phyloP scores from a whole-genome alignment of 768 basidiomycete species.

The Nidularia pulvinata region DNA sequence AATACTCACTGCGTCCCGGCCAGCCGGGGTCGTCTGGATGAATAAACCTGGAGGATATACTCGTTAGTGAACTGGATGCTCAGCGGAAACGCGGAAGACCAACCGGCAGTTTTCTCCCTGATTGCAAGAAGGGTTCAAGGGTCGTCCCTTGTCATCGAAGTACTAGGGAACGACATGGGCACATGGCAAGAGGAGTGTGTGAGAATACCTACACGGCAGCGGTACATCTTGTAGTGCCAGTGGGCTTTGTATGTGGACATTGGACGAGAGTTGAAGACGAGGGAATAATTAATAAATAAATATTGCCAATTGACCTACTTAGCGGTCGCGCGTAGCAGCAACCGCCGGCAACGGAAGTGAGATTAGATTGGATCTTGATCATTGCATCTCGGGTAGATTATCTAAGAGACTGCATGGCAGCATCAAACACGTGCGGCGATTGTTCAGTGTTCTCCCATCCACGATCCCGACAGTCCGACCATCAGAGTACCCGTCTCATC shows the following conservation, averaged over 20 bases:
- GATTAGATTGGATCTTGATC: too few species aligned
- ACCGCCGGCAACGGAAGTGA: too few species aligned
- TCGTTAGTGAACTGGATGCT: neutral
- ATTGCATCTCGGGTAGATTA: too few species aligned
- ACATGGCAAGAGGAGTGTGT: neutral
- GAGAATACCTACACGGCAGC: constrained; percentile 40
- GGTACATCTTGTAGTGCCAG: constrained; percentile 36
- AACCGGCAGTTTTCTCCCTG: constrained; percentile 53
- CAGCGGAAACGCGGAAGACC: constrained; percentile 6
- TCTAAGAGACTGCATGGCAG: too few species aligned
- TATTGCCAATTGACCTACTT: too few species aligned
- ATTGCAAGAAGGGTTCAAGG: constrained; percentile 39
- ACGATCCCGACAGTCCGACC: too few species aligned
- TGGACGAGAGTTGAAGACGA: neutral
- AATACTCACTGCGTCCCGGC: constrained; percentile 14
- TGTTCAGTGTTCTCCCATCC: too few species aligned
- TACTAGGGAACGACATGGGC: constrained; percentile 26
- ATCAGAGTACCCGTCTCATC: too few species aligned
- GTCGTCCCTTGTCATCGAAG: constrained; percentile 41
- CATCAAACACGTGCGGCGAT: too few species aligned
- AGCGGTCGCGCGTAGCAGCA: too few species aligned
- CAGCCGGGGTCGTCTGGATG: constrained; percentile 50
- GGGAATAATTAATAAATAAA: too few species aligned
- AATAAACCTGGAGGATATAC: constrained; percentile 31
- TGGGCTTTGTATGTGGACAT: neutral